Evolutionary conservation across 306 rosid species (phyloP).

Genomic region (Sphenostylis stenocarpa): DNA sequence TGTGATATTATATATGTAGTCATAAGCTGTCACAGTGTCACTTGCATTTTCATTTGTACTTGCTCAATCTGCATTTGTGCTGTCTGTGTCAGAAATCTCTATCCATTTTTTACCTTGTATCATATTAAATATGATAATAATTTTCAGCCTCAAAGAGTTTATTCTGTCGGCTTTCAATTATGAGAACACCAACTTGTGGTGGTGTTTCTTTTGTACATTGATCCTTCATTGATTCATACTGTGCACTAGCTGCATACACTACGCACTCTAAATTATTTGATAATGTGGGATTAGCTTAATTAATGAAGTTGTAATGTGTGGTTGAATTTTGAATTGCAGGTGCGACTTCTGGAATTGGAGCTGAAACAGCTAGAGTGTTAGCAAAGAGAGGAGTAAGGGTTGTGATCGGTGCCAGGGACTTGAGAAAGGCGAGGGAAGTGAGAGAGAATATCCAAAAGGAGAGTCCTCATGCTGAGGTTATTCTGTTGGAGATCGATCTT

Average conservation of each 20-base stretch:
- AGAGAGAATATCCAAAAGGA: slow-evolving; percentile 63
- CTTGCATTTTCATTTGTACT: background rate
- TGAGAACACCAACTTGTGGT: background rate
- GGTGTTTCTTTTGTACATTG: background rate
- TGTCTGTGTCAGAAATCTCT: background rate
- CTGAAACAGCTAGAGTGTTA: slow-evolving; percentile 88
- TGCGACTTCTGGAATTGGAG: slow-evolving; percentile 89
- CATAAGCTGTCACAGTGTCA: background rate
- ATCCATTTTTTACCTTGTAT: background rate
- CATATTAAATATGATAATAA: background rate
- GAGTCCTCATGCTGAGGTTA: slow-evolving; percentile 71
- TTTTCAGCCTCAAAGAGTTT: background rate
- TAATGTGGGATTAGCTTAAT: background rate
- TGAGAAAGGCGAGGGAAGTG: slow-evolving; percentile 63
- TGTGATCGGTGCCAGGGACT: slow-evolving; percentile 83
- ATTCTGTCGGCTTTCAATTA: background rate
- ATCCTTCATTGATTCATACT: background rate
- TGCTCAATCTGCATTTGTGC: background rate
- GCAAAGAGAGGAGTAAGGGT: slow-evolving; percentile 93
- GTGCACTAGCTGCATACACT: too few relatives aligned
- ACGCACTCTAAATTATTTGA: background rate
- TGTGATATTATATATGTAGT: background rate
- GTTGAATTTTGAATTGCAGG: slow-evolving; percentile 47
- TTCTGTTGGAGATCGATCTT: slow-evolving; percentile 79
- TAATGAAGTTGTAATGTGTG: background rate